These are phyloP conservation scores for Nakaseomyces delphensis DNA, from an alignment of 1,139 yeast species.

Conservation along the genomic window DNA sequence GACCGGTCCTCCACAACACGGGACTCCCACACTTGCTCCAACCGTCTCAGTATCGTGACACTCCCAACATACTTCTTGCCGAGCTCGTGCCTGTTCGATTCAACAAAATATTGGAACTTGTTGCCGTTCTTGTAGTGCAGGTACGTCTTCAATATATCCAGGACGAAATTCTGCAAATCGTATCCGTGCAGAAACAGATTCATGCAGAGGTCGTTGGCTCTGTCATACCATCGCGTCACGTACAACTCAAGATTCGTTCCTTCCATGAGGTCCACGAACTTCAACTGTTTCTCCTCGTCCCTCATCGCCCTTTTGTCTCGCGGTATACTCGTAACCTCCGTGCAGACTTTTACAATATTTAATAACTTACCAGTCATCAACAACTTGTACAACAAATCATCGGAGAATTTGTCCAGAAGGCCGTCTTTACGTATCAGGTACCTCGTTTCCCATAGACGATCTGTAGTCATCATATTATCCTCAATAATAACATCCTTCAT, in stretches of 20 bases:
- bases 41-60: conserved; percentile 14
- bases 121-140: conserved; percentile 43
- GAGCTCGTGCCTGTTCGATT: conserved; percentile 22
- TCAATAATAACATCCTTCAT: conserved; percentile 25
- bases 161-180: conserved; percentile 41
- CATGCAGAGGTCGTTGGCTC: conserved; percentile 60
- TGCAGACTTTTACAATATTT: conserved; percentile 40
- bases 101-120: conserved; percentile 17
- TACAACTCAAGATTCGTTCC: conserved; percentile 51
- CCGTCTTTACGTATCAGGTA: conserved; percentile 72
- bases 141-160: conserved; percentile 46
- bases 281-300: conserved; percentile 4
- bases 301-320: neutral
- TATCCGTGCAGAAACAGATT: conserved; percentile 56
- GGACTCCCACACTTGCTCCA: conserved; percentile 23
- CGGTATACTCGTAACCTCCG: conserved; percentile 8
- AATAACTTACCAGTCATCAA: conserved; percentile 78
- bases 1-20: conserved; percentile 11
- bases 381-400: conserved; percentile 39
- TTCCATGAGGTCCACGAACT: conserved; percentile 37
- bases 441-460: conserved; percentile 81
- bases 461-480: conserved; percentile 44
- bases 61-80: conserved; percentile 14
- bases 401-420: conserved; percentile 53
- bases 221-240: conserved; percentile 52